Evolutionary conservation across 441 rosid genomes (phyloP), one percentile per base, ranked within the genome.

Genomic region (Erysimum cheiri): DNA sequence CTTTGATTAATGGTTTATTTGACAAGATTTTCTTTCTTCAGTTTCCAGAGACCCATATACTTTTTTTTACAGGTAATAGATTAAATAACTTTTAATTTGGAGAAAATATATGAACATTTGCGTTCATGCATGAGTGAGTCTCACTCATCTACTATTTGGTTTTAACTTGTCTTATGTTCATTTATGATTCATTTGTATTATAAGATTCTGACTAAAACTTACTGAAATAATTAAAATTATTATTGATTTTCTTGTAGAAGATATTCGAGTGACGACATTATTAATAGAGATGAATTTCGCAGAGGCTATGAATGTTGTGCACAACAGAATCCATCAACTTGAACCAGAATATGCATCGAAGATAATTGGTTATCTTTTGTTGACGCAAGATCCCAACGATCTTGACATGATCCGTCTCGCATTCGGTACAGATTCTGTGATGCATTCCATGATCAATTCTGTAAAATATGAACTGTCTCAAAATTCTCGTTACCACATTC

Each of bases 351-450:
- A 81, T 54, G 97, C 85, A 26, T 78, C 85, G 8, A 91, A 85
- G 78, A 91, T 93, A 56, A 87, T 93, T 1, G 97, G 93, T 4
- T 93, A 85, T 73, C 77, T 66, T 70, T 85, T 91, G 65, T 80
- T 90, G 15, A 76, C 85, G 71, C 96, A 89, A 78, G 88, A 85
- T 17, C 84, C 90, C 13, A 82, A 87, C 1, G 97, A 91, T 48
- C 80, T 78, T 0, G 89, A 91, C 66, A 93, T 93, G 97, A 88
- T 89, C 64, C 86, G 98, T 29, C 73, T 91, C 13, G 97, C 97
- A 26, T 88, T 88, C 64, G 72, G 92, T 55, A 91, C 98, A 1
- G 95, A 93, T 67, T 69, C 80, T 6, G 75, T 71, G 58, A 85
- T 93, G 64, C 77, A 65, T 22, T 82, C 86, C 4, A 72, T 85